Evolutionary conservation across 306 rosid species (phyloP).

Genomic region (Quercus bicolor): DNA sequence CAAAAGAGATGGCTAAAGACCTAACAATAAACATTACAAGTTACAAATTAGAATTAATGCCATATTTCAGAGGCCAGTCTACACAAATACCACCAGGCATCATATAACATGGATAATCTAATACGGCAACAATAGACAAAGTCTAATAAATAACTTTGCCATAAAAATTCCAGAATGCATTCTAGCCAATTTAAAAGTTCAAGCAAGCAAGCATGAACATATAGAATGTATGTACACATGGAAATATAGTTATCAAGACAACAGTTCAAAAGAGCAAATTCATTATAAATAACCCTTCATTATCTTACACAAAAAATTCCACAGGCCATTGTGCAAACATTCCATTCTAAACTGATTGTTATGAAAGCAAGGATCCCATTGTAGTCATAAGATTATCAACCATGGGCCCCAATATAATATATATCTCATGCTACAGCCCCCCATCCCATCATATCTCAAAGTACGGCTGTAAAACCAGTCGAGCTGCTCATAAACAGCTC

Average conservation of each 20-base stretch:
- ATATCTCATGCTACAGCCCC: neutral
- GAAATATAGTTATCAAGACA: too few species aligned
- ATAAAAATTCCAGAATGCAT: neutral
- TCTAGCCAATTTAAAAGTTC: too few species aligned
- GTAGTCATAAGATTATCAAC: neutral
- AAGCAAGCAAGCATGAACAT: too few species aligned
- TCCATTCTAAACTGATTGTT: neutral
- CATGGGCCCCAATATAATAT: neutral
- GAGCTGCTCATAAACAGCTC: too few species aligned
- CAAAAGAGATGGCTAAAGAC: constrained; percentile 69
- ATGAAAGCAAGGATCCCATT: neutral
- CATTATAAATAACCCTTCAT: too few species aligned
- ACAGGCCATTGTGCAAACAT: too few species aligned
- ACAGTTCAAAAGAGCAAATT: too few species aligned
- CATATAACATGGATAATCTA: neutral
- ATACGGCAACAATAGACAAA: neutral
- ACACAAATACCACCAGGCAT: neutral
- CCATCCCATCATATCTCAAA: neutral
- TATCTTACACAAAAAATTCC: too few species aligned
- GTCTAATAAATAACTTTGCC: neutral
- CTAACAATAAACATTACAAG: constrained; percentile 37
- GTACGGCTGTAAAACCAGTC: too few species aligned
- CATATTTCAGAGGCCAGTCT: neutral
- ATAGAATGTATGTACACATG: too few species aligned
- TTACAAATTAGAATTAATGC: neutral